Evolutionary conservation across 352 stramenopile species (phyloP).

Genomic region (Phytophthora palmivora): DNA sequence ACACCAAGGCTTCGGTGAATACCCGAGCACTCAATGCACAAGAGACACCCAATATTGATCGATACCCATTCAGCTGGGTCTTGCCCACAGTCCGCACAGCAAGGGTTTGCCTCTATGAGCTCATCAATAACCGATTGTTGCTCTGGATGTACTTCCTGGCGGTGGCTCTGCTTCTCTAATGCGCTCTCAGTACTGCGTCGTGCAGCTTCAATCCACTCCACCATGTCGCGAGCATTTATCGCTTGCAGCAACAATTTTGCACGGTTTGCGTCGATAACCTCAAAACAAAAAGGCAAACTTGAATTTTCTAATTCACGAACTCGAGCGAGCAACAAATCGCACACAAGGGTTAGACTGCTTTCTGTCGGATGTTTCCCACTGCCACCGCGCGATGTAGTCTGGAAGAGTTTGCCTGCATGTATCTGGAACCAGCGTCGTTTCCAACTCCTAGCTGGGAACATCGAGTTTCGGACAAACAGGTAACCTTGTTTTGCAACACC

Average conservation of each 20-base stretch:
- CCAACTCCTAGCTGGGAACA: constrained; percentile 86
- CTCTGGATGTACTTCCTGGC: constrained; percentile 83
- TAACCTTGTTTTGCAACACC: constrained; percentile 82
- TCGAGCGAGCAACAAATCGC: constrained; percentile 82
- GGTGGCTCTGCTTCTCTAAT: constrained; percentile 84
- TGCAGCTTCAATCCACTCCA: constrained; percentile 85
- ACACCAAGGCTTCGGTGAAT: constrained; percentile 97
- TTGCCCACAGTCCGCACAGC: constrained; percentile 79
- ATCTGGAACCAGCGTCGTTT: constrained; percentile 91
- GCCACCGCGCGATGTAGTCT: constrained; percentile 48
- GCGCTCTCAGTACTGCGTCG: constrained; percentile 83
- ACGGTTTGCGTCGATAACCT: constrained; percentile 85
- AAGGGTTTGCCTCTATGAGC: constrained; percentile 60
- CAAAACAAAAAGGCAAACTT: constrained; percentile 78
- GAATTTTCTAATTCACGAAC: constrained; percentile 65
- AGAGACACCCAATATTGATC: constrained; percentile 95
- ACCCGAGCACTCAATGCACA: constrained; percentile 98
- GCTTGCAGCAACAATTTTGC: constrained; percentile 82
- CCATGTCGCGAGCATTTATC: constrained; percentile 73
- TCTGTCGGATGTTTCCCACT: constrained; percentile 63
- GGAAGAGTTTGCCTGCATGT: constrained; percentile 85
- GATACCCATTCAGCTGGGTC: constrained; percentile 94
- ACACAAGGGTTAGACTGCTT: constrained; percentile 79
- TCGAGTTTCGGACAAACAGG: constrained; percentile 84
- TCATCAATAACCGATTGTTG: constrained; percentile 76